phyloP scores from a whole-genome alignment of 306 rosid species.

The Corylus avellana region DNA sequence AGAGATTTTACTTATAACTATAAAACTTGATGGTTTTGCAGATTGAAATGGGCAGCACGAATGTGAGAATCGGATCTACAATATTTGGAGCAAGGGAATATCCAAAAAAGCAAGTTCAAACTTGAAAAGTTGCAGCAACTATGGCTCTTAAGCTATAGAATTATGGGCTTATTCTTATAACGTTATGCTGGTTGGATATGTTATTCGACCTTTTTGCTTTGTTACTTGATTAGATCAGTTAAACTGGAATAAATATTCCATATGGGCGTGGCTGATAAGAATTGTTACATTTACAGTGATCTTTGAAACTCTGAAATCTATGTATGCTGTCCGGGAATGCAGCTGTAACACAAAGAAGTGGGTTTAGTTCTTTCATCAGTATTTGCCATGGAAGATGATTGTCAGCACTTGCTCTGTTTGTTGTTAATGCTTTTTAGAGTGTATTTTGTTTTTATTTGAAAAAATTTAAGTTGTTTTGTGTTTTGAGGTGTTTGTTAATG shows the following conservation, averaged over 20 bases:
- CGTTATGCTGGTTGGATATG: constrained; percentile 16
- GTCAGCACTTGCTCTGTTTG: background rate
- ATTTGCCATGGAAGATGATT: background rate
- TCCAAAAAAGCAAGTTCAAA: constrained; percentile 44
- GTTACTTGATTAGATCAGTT: constrained; percentile 19
- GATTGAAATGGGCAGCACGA: constrained; percentile 95
- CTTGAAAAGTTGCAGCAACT: background rate
- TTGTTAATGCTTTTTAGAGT: too few species aligned
- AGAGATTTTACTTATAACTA: constrained; percentile 9
- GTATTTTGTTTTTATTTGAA: too few species aligned
- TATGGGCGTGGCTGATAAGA: constrained; percentile 2
- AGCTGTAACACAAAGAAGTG: background rate
- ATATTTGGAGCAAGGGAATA: constrained; percentile 93
- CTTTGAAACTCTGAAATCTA: background rate
- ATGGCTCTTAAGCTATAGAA: background rate
- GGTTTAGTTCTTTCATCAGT: background rate
- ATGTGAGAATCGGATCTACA: constrained; percentile 85
- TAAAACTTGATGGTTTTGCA: constrained; percentile 41
- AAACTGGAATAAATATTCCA: constrained; percentile 26
- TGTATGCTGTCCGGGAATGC: background rate
- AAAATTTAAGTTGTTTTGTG: too few species aligned
- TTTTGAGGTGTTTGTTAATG: too few species aligned
- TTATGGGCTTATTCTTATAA: background rate
- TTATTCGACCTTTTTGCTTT: constrained; percentile 12
- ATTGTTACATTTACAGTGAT: constrained; percentile 21